phyloP scores from a whole-genome alignment of 331 rosid genomes.

The Erythrophleum ivorense region DNA sequence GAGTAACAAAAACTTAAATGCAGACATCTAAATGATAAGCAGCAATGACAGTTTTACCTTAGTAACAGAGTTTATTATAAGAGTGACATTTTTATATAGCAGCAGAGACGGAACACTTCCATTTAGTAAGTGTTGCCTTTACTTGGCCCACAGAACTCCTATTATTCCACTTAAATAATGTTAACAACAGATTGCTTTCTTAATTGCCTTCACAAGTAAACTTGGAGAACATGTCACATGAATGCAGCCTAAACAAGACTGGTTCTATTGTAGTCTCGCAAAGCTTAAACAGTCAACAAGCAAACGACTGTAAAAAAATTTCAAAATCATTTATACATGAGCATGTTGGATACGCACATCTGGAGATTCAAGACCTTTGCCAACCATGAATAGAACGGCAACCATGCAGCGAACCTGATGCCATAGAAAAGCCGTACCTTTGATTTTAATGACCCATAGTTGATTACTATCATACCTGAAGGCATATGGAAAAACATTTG shows the following conservation, averaged over 20 bases:
- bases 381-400: conserved; percentile 81
- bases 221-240: conserved; percentile 2
- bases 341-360: conserved; percentile 60
- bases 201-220: conserved; percentile 24
- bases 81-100: no score
- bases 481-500: conserved; percentile 28
- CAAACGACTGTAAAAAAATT: background rate
- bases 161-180: conserved; percentile 15
- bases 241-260: conserved; percentile 24
- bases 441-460: conserved; percentile 78
- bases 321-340: conserved; percentile 31
- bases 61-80: no score
- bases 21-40: no score
- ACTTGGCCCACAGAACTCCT: background rate
- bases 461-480: conserved; percentile 72
- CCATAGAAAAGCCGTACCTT: conserved; percentile 96
- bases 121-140: no score
- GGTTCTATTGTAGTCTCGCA: conserved; percentile 11
- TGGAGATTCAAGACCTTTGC: conserved; percentile 89
- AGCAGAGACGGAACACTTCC: no score
- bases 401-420: conserved; percentile 99
- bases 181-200: conserved; percentile 8
- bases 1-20: no score
- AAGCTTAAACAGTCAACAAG: conserved; percentile 17
- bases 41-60: no score